These are phyloP conservation scores for Theileria parva DNA, from an alignment of 169 alveolate genomes.

Conservation along the genomic window DNA sequence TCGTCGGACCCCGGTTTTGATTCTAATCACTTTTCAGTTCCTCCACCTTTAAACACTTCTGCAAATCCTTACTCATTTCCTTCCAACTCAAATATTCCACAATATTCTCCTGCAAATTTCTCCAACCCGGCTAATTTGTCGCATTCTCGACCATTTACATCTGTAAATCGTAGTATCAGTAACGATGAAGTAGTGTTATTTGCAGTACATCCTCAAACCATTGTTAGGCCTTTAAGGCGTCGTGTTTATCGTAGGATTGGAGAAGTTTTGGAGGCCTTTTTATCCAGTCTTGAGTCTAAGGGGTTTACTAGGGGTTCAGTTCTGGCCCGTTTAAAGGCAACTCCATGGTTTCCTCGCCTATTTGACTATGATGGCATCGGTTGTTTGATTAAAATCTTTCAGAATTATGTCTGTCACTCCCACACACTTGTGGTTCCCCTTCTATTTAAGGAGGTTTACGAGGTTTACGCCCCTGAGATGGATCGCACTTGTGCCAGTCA, in stretches of 20 bases:
- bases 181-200: slow-evolving; percentile 60
- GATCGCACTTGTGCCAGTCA: slow-evolving; percentile 44
- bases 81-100: no score
- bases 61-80: no score
- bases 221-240: slow-evolving; percentile 40
- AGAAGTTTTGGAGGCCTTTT: slow-evolving; percentile 39
- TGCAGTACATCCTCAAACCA: slow-evolving; percentile 59
- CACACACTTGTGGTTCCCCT: slow-evolving; percentile 61
- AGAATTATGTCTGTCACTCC: slow-evolving; percentile 56
- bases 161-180: not conserved
- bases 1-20: slow-evolving; percentile 6
- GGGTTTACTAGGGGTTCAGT: slow-evolving; percentile 45
- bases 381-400: slow-evolving; percentile 41
- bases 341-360: slow-evolving; percentile 42
- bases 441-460: slow-evolving; percentile 53
- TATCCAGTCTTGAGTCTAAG: slow-evolving; percentile 25
- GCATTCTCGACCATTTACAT: not conserved
- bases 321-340: slow-evolving; percentile 32
- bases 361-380: slow-evolving; percentile 58
- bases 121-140: not conserved
- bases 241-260: slow-evolving; percentile 35
- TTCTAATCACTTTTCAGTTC: slow-evolving; percentile 20
- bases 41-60: slow-evolving; percentile 8
- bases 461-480: slow-evolving; percentile 47
- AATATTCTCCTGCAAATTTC: slow-evolving; percentile 1